Evolutionary conservation across 768 basidiomycete species (phyloP).

Genomic region (Kwoniella dejecticola): DNA sequence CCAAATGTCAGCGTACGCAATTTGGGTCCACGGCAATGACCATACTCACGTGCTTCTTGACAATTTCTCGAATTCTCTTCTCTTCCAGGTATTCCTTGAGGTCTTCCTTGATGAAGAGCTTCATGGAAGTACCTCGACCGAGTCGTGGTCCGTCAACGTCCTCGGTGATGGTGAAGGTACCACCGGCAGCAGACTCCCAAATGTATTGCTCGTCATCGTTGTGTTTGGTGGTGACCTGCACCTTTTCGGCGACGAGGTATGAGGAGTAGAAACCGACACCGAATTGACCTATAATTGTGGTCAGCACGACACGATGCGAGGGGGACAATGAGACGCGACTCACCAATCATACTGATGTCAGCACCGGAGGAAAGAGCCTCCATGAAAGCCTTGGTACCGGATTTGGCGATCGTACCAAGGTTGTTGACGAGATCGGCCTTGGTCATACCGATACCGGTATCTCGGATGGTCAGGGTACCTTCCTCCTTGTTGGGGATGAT

Average conservation of each 20-base stretch:
- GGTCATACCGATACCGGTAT: slow-evolving; percentile 99
- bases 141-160: slow-evolving; percentile 87
- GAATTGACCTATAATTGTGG: slow-evolving; percentile 65
- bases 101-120: slow-evolving; percentile 87
- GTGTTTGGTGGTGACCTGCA: slow-evolving; percentile 98
- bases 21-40: not conserved
- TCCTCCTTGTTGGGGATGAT: slow-evolving; percentile 95
- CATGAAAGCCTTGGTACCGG: slow-evolving; percentile 88
- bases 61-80: slow-evolving; percentile 98
- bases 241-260: slow-evolving; percentile 97
- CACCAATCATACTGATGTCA: slow-evolving; percentile 79
- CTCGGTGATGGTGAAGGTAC: slow-evolving; percentile 96
- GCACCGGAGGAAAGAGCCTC: slow-evolving; percentile 75
- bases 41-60: slow-evolving; percentile 82
- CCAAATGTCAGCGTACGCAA: not conserved
- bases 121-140: slow-evolving; percentile 84
- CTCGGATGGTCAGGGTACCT: slow-evolving; percentile 85
- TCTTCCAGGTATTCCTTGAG: slow-evolving; percentile 99
- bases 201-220: slow-evolving; percentile 99
- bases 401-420: slow-evolving; percentile 63
- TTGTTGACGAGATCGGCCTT: slow-evolving; percentile 99
- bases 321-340: slow-evolving; percentile 45
- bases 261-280: slow-evolving; percentile 99
- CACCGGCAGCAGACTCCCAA: slow-evolving; percentile 99
- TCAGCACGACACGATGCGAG: not conserved